Conservation (phyloP, 2,329 filamentous ascomycete species). For the Fusarium tricinctum region DNA sequence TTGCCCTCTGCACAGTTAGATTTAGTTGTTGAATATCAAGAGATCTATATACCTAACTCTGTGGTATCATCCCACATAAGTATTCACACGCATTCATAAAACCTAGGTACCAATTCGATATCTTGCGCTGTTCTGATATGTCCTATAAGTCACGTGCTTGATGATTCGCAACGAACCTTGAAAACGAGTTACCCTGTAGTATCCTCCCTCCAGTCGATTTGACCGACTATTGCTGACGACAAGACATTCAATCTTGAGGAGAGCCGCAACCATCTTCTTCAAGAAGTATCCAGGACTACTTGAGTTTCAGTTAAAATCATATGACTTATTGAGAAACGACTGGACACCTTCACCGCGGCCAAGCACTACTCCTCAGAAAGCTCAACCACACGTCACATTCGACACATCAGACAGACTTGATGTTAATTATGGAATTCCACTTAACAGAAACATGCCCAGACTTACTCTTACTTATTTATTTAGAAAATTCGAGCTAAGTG, state of each 20-base stretch:
- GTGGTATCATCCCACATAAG: too few species aligned
- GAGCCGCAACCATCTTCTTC: background rate
- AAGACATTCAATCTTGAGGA: background rate
- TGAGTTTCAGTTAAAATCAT: background rate
- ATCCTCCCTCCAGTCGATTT: background rate
- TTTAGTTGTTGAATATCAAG: background rate
- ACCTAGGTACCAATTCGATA: background rate
- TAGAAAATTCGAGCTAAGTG: background rate
- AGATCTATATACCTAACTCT: background rate
- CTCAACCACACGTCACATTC: background rate
- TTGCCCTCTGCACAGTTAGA: background rate
- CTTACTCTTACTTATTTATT: background rate
- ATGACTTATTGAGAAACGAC: background rate
- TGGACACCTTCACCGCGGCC: background rate
- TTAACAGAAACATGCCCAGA: background rate
- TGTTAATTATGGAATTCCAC: background rate
- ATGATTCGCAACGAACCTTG: background rate
- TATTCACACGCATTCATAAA: background rate
- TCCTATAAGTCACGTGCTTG: background rate
- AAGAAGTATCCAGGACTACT: background rate
- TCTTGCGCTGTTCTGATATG: background rate
- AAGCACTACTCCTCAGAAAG: background rate
- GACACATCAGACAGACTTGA: background rate
- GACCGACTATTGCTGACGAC: background rate
- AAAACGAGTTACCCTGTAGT: constrained; percentile 1